Base-by-base conservation (phyloP, 345 rosid species). In the Eucalyptus regnans region DNA sequence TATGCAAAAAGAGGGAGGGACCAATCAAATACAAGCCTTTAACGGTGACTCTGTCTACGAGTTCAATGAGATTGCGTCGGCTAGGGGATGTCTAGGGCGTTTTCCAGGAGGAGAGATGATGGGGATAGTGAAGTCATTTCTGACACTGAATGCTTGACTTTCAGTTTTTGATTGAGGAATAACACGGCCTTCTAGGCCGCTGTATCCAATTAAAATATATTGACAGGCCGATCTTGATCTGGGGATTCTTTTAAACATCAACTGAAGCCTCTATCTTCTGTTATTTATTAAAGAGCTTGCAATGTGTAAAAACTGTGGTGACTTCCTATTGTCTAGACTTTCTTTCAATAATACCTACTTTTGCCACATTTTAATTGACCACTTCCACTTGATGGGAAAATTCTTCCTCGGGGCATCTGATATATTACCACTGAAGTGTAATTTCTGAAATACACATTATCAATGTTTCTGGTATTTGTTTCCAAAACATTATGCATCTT, bases 41-140 rank as follows among this genome's bases (percentile, higher is more conserved):
- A 89, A 92, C 43, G 97, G 99, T 50, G 99, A 97, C 93, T 95
- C 98, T 44, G 99, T 98, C 86, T 90, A 90, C 10, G 94, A 95
- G 94, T 92, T 95, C 83, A 90, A 90, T 87, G 99, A 98, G 92
- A 92, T 95, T 90, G 97, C 96, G 13, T 99, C 98, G 9, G 97
- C 99, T 43, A 96, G 96, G 90, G 99, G 99, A 64, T 97, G 95
- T 88, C 99, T 98, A 41, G 99, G 99, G 68, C 94, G 99, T 64
- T 98, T 97, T 91, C 97, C 97, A 4, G 99, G 99, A 9, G 97
- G 99, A 81, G 93, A 95, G 93, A 95, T 96, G 98, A 94, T 96
- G 97, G 95, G 94, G 71, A 91, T 95, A 86, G 92, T 95, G 83
- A 96, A 94, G 91, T 90, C 91, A 58, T 96, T 91, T 89, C 92